Conservation (phyloP, 2,329 filamentous ascomycete genomes). For the Furcasterigmium furcatum region DNA sequence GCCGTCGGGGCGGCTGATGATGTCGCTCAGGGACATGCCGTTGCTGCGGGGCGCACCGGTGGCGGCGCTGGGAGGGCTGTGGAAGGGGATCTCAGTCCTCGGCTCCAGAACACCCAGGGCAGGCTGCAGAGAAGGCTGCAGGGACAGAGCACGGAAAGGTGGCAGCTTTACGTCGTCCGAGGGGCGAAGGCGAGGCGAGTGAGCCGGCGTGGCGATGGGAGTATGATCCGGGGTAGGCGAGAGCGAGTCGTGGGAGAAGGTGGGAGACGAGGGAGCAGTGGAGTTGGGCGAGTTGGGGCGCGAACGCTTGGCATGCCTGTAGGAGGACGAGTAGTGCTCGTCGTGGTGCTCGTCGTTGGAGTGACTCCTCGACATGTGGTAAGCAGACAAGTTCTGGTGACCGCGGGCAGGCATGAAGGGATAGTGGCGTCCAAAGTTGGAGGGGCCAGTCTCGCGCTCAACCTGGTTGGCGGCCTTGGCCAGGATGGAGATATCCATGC, state of each 20-base stretch:
- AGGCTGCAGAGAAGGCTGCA: conserved; percentile 51
- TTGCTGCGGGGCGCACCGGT: conserved; percentile 48
- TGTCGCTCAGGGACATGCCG: conserved; percentile 84
- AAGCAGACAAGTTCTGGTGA: conserved; percentile 77
- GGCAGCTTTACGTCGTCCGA: conserved; percentile 77
- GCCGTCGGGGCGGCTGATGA: conserved; percentile 85
- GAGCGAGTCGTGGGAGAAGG: conserved; percentile 91
- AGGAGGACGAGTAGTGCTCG: conserved; percentile 66
- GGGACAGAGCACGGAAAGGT: conserved; percentile 66
- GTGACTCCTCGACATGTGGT: conserved; percentile 90
- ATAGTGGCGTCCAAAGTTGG: conserved; percentile 46
- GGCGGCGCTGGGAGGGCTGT: conserved; percentile 41
- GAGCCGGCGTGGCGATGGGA: conserved; percentile 93
- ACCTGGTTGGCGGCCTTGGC: conserved; percentile 60
- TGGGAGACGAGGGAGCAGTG: conserved; percentile 92
- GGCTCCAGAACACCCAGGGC: conserved; percentile 59
- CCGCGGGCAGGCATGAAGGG: conserved; percentile 49
- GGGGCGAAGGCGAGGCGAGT: conserved; percentile 86
- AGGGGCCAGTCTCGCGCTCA: conserved; percentile 52
- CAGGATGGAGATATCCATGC: conserved; percentile 56
- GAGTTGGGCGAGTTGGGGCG: conserved; percentile 92
- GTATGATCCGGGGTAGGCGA: conserved; percentile 97
- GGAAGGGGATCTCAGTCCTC: conserved; percentile 40
- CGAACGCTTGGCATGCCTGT: conserved; percentile 81
- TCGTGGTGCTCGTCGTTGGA: conserved; percentile 76